phyloP scores from a whole-genome alignment of 2,329 filamentous ascomycete genomes.

The Arthrobotrys conoides region DNA sequence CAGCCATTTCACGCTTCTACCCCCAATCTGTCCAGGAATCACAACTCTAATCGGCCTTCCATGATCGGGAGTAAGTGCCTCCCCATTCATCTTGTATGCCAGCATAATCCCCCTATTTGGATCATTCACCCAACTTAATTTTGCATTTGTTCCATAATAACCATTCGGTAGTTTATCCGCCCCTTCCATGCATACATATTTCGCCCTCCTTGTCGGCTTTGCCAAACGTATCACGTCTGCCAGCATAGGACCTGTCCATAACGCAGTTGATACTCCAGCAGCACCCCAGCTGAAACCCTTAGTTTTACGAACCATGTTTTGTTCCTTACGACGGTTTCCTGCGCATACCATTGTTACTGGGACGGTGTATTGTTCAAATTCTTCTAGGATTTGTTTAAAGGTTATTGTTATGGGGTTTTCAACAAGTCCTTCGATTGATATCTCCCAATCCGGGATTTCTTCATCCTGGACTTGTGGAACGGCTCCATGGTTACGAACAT shows the following conservation, averaged over 20 bases:
- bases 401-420: conserved; percentile 80
- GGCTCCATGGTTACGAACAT: conserved; percentile 89
- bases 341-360: conserved; percentile 92
- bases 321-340: conserved; percentile 91
- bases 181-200: conserved; percentile 91
- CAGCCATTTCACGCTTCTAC: conserved; percentile 93
- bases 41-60: conserved; percentile 86
- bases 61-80: conserved; percentile 83
- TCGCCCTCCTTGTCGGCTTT: conserved; percentile 76
- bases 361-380: conserved; percentile 85
- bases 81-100: conserved; percentile 91
- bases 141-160: conserved; percentile 70
- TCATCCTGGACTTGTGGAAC: conserved; percentile 82
- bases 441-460: conserved; percentile 83
- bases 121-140: conserved; percentile 89
- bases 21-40: conserved; percentile 91
- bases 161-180: conserved; percentile 78
- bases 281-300: conserved; percentile 96
- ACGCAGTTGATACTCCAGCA: conserved; percentile 85
- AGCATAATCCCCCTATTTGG: conserved; percentile 86
- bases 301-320: conserved; percentile 89
- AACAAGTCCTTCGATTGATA: conserved; percentile 88
- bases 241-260: conserved; percentile 88
- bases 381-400: conserved; percentile 78
- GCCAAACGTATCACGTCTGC: conserved; percentile 79